phyloP scores from a whole-genome alignment of 2,329 filamentous ascomycete genomes.

The Pseudogymnoascus sp. region DNA sequence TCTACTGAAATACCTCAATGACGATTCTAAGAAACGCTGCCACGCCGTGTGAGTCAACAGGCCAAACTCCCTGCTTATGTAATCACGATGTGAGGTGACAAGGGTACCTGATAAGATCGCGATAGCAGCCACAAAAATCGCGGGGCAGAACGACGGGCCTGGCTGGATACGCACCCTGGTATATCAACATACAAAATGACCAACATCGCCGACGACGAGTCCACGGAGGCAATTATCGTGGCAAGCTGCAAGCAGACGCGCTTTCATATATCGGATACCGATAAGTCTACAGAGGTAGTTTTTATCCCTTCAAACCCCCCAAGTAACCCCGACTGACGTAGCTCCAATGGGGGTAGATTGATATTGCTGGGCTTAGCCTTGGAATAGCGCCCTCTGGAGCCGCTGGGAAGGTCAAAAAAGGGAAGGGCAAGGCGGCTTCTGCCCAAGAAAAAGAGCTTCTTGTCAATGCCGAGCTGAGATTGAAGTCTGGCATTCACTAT shows the following conservation, averaged over 20 bases:
- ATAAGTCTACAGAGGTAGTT: constrained; percentile 6
- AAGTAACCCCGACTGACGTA: constrained; percentile 23
- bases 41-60: constrained; percentile 5
- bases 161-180: not conserved
- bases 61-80: not conserved
- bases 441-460: constrained; percentile 57
- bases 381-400: constrained; percentile 30
- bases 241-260: constrained; percentile 27
- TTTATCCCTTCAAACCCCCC: not conserved
- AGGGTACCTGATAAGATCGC: constrained; percentile 7
- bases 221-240: constrained; percentile 17
- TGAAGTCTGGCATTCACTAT: constrained; percentile 68
- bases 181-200: constrained; percentile 1
- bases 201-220: not conserved
- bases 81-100: not conserved
- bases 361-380: constrained; percentile 45
- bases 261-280: constrained; percentile 26
- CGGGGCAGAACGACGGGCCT: constrained; percentile 2
- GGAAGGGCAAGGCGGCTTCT: constrained; percentile 36
- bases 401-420: constrained; percentile 36
- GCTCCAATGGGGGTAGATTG: constrained; percentile 66
- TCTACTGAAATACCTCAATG: not conserved
- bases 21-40: not conserved
- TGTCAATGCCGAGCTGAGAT: constrained; percentile 56
- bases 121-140: constrained; percentile 3